Percentiles rank a stretch among this genome's conserved stretches.
These are phyloP conservation scores for Limnomonas spitsbergensis DNA, from an alignment of 139 green algal species.

Conservation along the genomic window DNA sequence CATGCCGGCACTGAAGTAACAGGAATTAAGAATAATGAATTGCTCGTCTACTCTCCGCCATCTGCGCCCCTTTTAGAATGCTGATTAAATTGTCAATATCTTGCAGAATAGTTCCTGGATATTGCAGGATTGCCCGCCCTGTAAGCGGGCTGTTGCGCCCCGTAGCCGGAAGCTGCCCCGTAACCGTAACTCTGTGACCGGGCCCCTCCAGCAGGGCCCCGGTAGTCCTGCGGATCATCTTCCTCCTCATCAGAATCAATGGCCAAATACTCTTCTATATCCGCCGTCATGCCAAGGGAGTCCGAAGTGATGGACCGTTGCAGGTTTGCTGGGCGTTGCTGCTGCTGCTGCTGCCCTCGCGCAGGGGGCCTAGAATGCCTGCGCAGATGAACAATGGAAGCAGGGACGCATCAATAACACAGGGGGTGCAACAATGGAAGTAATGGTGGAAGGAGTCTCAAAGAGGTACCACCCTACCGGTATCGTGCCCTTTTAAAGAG, in stretches of 20 bases:
- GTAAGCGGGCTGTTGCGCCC: too few relatives aligned
- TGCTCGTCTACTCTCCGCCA: too few relatives aligned
- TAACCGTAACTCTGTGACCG: neutral
- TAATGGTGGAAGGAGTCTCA: neutral
- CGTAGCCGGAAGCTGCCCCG: neutral
- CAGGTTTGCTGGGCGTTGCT: neutral
- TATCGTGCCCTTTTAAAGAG: too few relatives aligned
- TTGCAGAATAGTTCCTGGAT: neutral
- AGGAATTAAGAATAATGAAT: too few relatives aligned
- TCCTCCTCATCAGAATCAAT: neutral
- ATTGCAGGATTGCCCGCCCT: neutral
- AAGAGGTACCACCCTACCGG: neutral
- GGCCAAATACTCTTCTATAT: neutral
- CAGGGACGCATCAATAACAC: neutral
- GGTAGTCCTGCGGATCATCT: too few relatives aligned
- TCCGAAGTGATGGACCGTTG: neutral
- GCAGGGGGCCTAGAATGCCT: neutral
- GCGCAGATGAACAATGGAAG: neutral
- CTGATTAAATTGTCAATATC: conserved; percentile 7
- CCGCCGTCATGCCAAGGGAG: neutral
- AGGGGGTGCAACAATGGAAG: neutral
- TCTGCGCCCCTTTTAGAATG: too few relatives aligned
- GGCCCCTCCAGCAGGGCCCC: neutral
- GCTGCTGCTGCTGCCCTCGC: neutral
- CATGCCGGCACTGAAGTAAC: too few relatives aligned